phyloP scores from a whole-genome alignment of 1,284 basidiomycete genomes.

The Psilocybe mexicana region DNA sequence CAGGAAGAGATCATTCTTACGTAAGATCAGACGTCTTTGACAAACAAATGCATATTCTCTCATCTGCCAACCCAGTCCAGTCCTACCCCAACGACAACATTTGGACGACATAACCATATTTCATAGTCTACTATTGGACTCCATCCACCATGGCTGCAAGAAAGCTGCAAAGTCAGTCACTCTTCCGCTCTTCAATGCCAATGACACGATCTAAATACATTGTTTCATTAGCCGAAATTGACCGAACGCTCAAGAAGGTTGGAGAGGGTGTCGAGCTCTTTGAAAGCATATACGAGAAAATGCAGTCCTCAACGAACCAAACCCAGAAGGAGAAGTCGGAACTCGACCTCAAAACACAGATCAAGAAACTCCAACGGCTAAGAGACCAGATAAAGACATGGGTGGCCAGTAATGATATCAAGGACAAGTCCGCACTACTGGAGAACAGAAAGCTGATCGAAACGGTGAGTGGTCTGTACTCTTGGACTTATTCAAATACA shows the following conservation, averaged over 20 bases:
- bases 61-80: background rate
- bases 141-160: conserved; percentile 70
- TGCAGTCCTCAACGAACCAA: conserved; percentile 90
- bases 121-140: conserved; percentile 16
- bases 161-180: conserved; percentile 73
- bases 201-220: conserved; percentile 4
- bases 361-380: conserved; percentile 97
- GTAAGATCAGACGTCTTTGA: conserved; percentile 17
- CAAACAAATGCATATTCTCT: conserved; percentile 25
- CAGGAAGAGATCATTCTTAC: conserved; percentile 12
- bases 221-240: conserved; percentile 79
- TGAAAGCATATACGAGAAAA: conserved; percentile 95
- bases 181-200: background rate
- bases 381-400: conserved; percentile 99
- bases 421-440: conserved; percentile 93
- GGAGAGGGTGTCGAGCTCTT: conserved; percentile 92
- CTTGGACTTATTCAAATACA: background rate
- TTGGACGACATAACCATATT: conserved; percentile 14
- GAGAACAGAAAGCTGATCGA: conserved; percentile 97
- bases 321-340: conserved; percentile 98
- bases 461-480: conserved; percentile 67
- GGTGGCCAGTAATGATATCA: conserved; percentile 98
- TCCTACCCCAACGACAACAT: conserved; percentile 13
- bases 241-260: conserved; percentile 95
- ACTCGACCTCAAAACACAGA: conserved; percentile 94